Evolutionary conservation across 768 basidiomycete species (phyloP), one percentile per base, ranked within the genome.

Genomic region (Leucocoprinus leucothites): DNA sequence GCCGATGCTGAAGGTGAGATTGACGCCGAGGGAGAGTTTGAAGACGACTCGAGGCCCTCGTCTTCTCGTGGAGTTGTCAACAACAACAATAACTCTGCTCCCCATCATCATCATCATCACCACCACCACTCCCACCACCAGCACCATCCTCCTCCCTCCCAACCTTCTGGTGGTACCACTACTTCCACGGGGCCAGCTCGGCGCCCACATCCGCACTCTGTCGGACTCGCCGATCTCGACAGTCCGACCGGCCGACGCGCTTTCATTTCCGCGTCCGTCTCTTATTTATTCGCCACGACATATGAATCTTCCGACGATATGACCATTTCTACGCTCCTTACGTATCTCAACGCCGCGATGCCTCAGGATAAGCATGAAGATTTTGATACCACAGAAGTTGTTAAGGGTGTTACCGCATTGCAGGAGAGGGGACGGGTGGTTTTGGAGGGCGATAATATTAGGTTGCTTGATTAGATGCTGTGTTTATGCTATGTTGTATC

Each of bases 281-380:
- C 74, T 1, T 79, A 88, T 63, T 78, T 91, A 46, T 87, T 86
- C 73, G 65, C 71, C 47, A 82, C 85, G 45, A 88, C 89, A 22
- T 87, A 88, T 68, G 84, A 82, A 57, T 60, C 73, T 14, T 68
- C 77, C 21, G 88, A 90, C 68, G 85, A 88, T 58, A 74, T 91
- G 72, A 81, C 81, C 6, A 82, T 91, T 63, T 85, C 85, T 2
- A 71, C 85, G 8, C 71, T 91, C 22, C 71, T 91, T 31, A 78
- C 84, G 3, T 89, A 87, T 66, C 75, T 91, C 53, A 90, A 90
- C 62, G 82, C 87, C 1, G 87, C 87, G 3, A 80, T 90, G 72
- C 89, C 89, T 3, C 74, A 73, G 24, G 88, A 89, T 65, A 90
- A 90, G 68, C 82, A 89, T 64, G 88, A 90, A 71, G 88, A 91